Base-by-base conservation (phyloP, 176 grass and related monocot species). In the Bromus sterilis region DNA sequence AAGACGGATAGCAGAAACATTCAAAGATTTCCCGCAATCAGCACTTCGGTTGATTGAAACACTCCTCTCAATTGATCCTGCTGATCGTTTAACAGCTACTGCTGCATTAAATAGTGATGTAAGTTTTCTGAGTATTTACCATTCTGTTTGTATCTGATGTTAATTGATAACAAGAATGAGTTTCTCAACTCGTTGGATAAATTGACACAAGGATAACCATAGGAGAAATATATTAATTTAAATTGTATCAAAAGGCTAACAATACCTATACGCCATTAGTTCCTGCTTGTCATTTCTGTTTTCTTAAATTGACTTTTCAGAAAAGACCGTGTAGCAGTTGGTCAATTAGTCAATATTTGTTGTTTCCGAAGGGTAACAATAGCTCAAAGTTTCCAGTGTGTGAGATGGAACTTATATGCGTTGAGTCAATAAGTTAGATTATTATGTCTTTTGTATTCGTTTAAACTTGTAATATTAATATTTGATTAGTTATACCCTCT, bases 11-110 rank as follows among this genome's bases (percentile, higher is more conserved):
- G 81, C 90, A 5, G 84, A 95, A 58, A 92, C 93, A 82, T 95
- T 95, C 68, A 92, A 92, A 89, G 93, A 95, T 85, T 90, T 95
- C 46, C 93, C 93, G 15, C 89, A 88, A 78, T 78, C 93, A 74
- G 87, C 90, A 87, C 63, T 95, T n/a, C 87, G 90, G 80, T 68
- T 95, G 79, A 95, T 92, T 40, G 93, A 95, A 83, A 95, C 80
- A 18, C 69, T 95, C 25, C 87, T 95, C 75, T 87, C 93, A 71
- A 86, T 95, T 68, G 89, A 95, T 56, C 93, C 93, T 20, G 90
- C 90, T 33, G 93, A 95, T 75, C 93, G 93, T 53, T 80, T 89
- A 80, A 90, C 90, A 33, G 93, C 93, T 36, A 92, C 90, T 29
- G 72, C 68, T 85, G 93, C 93, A 26, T 63, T 95, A 67, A 60